Evolutionary conservation across 2,329 filamentous ascomycete species (phyloP), one percentile per base, ranked within the genome.

Genomic region (Aspergillus niger): DNA sequence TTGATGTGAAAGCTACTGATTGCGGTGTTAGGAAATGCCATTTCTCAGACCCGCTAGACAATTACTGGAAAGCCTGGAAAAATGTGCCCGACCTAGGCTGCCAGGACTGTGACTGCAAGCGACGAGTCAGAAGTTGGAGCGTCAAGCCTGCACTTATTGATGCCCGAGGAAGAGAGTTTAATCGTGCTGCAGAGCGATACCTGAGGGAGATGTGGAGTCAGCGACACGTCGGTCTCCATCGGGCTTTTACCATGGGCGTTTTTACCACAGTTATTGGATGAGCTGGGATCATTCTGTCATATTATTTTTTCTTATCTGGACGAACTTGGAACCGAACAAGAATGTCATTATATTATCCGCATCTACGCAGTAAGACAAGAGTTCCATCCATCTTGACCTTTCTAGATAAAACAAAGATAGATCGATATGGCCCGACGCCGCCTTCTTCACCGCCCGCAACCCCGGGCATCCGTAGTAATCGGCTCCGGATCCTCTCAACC

Each of bases 161-260:
- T 58, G 67, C 65, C 39, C 66, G 64, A 38, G 70, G 70, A 8
- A 50, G 66, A 11, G 67, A 68, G 47, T 67, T 63, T 13, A 66
- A 71, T 39, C 65, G 66, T 26, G 62, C 62, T n/a, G 70, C 69
- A 13, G 65, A 70, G 55, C 60, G 65, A 28, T 72, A 70, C 62
- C 61, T 72, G 26, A 68, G 64, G 36, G 69, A 72, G 57, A 71
- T 69, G 67, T 71, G 70, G 63, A 66, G 64, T 49, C 65, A 72
- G 57, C 59, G 70, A 59, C 59, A 66, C 68, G 59, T 64, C 50
- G 62, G 67, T n/a, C 58, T 68, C 17, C 66, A 69, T 56, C 67
- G 59, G 22, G 61, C 65, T 11, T 67, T 67, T 36, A 66, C 63
- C 17, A 58, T 65, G 55, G 66, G 66, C 5, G 57, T 63, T 55